Evolutionary conservation across 2,329 filamentous ascomycete genomes (phyloP).

Genomic region (Fusarium mundagurra): DNA sequence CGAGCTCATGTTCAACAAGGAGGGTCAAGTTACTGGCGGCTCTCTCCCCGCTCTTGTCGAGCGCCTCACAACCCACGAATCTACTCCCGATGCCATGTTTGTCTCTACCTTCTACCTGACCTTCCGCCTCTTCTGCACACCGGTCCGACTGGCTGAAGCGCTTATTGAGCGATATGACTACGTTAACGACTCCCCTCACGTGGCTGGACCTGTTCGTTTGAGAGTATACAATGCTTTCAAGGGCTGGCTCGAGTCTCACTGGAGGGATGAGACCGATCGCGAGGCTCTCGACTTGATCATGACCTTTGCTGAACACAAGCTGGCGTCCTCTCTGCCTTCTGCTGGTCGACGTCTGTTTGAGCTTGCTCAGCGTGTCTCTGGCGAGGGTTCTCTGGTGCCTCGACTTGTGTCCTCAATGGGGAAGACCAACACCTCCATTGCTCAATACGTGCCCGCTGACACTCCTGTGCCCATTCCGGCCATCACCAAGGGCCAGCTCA

Average conservation of each 20-base stretch:
- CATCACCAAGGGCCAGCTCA: slow-evolving; percentile 80
- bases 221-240: slow-evolving; percentile 98
- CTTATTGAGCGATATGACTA: slow-evolving; percentile 95
- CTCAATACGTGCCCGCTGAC: slow-evolving; percentile 76
- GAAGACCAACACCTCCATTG: slow-evolving; percentile 82
- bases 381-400: slow-evolving; percentile 80
- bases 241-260: slow-evolving; percentile 96
- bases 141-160: slow-evolving; percentile 78
- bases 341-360: slow-evolving; percentile 85
- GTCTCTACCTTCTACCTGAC: slow-evolving; percentile 96
- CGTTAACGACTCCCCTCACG: slow-evolving; percentile 77
- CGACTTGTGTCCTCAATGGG: slow-evolving; percentile 86
- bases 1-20: slow-evolving; percentile 92
- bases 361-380: slow-evolving; percentile 79
- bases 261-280: slow-evolving; percentile 83
- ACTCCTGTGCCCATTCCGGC: slow-evolving; percentile 74
- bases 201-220: slow-evolving; percentile 83
- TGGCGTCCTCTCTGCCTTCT: slow-evolving; percentile 74
- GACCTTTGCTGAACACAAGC: slow-evolving; percentile 79
- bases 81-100: slow-evolving; percentile 90
- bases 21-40: slow-evolving; percentile 92
- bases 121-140: slow-evolving; percentile 91
- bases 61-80: slow-evolving; percentile 90
- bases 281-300: slow-evolving; percentile 80
- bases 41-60: slow-evolving; percentile 93